Evolutionary conservation across 345 rosid genomes (phyloP).

Genomic region (Aegle marmelos): DNA sequence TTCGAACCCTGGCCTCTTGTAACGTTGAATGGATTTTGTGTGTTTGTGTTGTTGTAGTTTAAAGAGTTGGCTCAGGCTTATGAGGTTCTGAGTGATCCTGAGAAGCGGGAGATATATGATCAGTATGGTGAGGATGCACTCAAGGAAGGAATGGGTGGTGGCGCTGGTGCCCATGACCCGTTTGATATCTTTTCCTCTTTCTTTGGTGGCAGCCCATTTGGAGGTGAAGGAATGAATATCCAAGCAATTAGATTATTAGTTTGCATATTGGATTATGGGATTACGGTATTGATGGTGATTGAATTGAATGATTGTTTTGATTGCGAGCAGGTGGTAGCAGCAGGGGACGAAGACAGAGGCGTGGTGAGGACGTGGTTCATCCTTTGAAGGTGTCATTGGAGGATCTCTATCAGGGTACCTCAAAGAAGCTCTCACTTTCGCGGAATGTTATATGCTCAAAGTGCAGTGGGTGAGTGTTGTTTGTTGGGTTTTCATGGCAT

Average conservation of each 20-base stretch:
- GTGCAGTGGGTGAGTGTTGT: constrained; percentile 71
- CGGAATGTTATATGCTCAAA: constrained; percentile 74
- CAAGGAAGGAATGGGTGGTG: constrained; percentile 90
- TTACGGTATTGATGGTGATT: not conserved
- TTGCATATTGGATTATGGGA: not conserved
- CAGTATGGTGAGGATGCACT: constrained; percentile 92
- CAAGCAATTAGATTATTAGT: not conserved
- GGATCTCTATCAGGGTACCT: constrained; percentile 69
- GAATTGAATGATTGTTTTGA: not conserved
- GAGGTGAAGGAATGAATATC: constrained; percentile 35
- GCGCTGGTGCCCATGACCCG: constrained; percentile 67
- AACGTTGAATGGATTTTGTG: not conserved
- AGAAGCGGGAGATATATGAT: constrained; percentile 86
- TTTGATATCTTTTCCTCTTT: constrained; percentile 83
- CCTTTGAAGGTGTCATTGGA: constrained; percentile 74
- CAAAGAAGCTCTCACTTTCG: constrained; percentile 86
- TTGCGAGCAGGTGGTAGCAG: constrained; percentile 52
- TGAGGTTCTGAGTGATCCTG: constrained; percentile 85
- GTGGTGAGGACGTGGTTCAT: constrained; percentile 90
- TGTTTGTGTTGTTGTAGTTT: constrained; percentile 42
- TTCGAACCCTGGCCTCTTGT: too few species aligned
- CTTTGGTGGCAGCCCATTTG: constrained; percentile 72
- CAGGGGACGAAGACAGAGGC: constrained; percentile 77
- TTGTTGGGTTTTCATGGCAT: not conserved
- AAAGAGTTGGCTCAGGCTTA: constrained; percentile 92